Conservation (phyloP, 352 stramenopile species). For the Phytophthora pistaciae region DNA sequence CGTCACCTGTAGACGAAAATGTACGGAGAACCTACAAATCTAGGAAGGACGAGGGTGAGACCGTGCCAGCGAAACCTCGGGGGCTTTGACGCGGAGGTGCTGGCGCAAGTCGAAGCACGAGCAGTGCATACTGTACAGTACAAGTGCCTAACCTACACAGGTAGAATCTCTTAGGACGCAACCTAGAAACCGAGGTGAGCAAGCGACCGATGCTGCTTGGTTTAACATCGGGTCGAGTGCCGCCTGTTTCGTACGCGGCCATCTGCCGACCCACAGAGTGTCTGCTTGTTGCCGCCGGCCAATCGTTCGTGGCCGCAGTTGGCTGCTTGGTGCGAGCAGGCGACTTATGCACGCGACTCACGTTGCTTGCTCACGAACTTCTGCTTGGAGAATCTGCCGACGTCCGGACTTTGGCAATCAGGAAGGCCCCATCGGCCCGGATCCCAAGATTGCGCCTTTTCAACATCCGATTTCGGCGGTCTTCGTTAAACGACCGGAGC, state of each 20-base stretch:
- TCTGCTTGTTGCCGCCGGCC: constrained; percentile 26
- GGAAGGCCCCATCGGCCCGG: too few relatives aligned
- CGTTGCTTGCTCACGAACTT: constrained; percentile 33
- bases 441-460: constrained; percentile 26
- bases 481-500: constrained; percentile 26
- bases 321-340: constrained; percentile 31
- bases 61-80: background rate
- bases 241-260: constrained; percentile 22
- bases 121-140: too few relatives aligned
- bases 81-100: background rate
- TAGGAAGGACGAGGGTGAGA: background rate
- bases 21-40: constrained; percentile 15
- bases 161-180: background rate
- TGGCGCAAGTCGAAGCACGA: background rate
- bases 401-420: too few relatives aligned
- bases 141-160: background rate
- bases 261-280: constrained; percentile 15
- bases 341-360: constrained; percentile 13
- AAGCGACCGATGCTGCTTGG: constrained; percentile 4
- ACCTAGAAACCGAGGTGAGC: constrained; percentile 17
- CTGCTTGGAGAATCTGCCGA: constrained; percentile 25
- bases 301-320: constrained; percentile 29
- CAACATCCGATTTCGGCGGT: constrained; percentile 37
- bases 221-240: constrained; percentile 21
- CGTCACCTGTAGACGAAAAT: constrained; percentile 19